These are phyloP conservation scores for Rhytidiadelphus loreus DNA, from an alignment of 225 moss, liverwort and hornwort genomes.

Conservation along the genomic window DNA sequence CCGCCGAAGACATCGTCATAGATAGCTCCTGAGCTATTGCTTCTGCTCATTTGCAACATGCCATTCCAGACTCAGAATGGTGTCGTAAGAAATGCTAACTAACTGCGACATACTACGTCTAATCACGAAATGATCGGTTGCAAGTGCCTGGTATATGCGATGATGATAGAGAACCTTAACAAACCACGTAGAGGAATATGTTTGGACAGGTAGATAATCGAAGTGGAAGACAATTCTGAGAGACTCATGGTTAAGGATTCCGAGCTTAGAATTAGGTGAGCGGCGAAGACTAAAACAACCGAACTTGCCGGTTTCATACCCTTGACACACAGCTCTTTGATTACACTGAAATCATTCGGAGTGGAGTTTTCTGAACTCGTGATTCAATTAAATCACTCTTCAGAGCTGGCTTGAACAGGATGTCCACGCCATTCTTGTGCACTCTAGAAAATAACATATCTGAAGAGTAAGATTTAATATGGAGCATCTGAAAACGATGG, in stretches of 20 bases:
- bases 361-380: neutral
- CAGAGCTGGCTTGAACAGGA: neutral
- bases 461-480: neutral
- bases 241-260: neutral
- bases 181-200: neutral
- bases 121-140: neutral
- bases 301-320: neutral
- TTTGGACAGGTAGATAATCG: neutral
- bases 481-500: neutral
- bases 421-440: neutral
- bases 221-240: no score
- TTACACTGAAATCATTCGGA: neutral
- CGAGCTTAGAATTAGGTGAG: no score
- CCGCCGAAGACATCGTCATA: conserved; percentile 57
- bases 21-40: conserved; percentile 24
- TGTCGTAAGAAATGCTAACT: neutral
- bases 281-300: neutral
- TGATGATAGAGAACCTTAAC: neutral
- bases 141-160: neutral
- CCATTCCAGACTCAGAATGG: neutral
- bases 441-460: neutral
- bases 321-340: neutral
- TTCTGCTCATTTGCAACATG: conserved; percentile 17
- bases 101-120: neutral
- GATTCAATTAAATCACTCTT: neutral